A percentile compares a stretch with the other conserved stretches of the same genome.
These are phyloP conservation scores for Fabrea salina DNA, from an alignment of 169 alveolate species.

Conservation along the genomic window DNA sequence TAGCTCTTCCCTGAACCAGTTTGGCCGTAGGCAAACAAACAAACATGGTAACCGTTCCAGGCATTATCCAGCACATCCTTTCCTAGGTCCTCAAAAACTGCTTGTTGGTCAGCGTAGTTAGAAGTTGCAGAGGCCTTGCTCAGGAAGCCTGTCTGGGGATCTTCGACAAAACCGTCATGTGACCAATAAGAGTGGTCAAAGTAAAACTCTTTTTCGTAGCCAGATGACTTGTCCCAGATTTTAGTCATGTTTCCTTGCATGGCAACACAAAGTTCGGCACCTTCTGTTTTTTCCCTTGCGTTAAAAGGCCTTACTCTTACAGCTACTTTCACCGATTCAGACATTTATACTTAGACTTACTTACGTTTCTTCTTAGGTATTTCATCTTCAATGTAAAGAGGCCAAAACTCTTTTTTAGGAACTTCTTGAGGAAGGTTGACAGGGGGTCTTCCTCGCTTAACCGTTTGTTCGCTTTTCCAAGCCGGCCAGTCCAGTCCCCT, in stretches of 20 bases:
- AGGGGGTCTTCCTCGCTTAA: conserved; percentile 29
- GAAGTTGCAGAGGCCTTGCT: conserved; percentile 19
- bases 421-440: neutral
- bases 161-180: conserved; percentile 85
- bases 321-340: conserved; percentile 74
- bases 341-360: no score
- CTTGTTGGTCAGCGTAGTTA: conserved; percentile 82
- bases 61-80: conserved; percentile 88
- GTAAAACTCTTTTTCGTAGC: conserved; percentile 74
- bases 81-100: conserved; percentile 84
- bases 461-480: conserved; percentile 49
- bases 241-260: conserved; percentile 81
- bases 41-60: conserved; percentile 92
- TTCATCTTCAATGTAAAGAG: conserved; percentile 23
- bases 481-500: conserved; percentile 62
- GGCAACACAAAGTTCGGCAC: conserved; percentile 73
- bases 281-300: conserved; percentile 69
- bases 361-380: no score
- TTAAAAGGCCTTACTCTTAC: conserved; percentile 89
- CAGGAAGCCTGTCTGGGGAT: neutral
- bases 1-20: conserved; percentile 91
- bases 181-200: conserved; percentile 91
- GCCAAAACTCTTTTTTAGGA: conserved; percentile 4
- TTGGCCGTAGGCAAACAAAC: conserved; percentile 92
- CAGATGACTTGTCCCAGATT: conserved; percentile 52